Percentiles rank a stretch among this genome's conserved stretches.
Evolutionary conservation across 2,329 filamentous ascomycete species (phyloP).

Genomic region (Allantophomopsis lycopodina): DNA sequence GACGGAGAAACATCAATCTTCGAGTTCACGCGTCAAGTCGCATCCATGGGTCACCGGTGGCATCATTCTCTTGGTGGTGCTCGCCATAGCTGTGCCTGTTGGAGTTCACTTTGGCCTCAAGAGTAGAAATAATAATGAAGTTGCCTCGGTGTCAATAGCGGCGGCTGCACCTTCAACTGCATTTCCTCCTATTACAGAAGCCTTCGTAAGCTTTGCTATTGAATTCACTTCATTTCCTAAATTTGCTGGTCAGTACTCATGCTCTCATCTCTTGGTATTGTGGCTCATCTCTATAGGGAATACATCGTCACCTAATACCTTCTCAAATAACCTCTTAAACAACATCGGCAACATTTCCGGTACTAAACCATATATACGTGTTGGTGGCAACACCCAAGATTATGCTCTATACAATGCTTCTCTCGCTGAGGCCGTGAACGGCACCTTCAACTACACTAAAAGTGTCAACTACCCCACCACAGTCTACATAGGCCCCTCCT

Average conservation of each 20-base stretch:
- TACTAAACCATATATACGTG: conserved; percentile 43
- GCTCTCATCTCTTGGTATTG: background rate
- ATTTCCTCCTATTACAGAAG: conserved; percentile 15
- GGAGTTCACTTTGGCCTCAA: too few species aligned
- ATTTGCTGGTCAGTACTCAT: conserved; percentile 24
- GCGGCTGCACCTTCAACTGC: conserved; percentile 1
- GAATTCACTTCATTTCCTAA: conserved; percentile 38
- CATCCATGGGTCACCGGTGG: too few species aligned
- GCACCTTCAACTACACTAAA: conserved; percentile 31
- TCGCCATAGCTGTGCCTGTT: too few species aligned
- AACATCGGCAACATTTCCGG: conserved; percentile 40
- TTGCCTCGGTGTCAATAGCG: background rate
- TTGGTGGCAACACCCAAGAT: conserved; percentile 57
- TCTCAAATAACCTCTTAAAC: conserved; percentile 43
- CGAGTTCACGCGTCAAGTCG: too few species aligned
- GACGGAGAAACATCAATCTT: too few species aligned
- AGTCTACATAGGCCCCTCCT: conserved; percentile 44
- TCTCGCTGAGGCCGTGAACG: conserved; percentile 33
- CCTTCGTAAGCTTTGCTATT: conserved; percentile 37
- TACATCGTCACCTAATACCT: conserved; percentile 37
- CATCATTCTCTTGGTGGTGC: too few species aligned
- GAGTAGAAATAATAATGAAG: too few species aligned
- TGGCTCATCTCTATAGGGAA: conserved; percentile 25
- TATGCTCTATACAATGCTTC: conserved; percentile 44
- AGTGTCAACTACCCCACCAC: conserved; percentile 46